A percentile compares a stretch with the other conserved stretches of the same genome.
phyloP scores from a whole-genome alignment of 345 rosid genomes.

The Toxicodendron radicans region DNA sequence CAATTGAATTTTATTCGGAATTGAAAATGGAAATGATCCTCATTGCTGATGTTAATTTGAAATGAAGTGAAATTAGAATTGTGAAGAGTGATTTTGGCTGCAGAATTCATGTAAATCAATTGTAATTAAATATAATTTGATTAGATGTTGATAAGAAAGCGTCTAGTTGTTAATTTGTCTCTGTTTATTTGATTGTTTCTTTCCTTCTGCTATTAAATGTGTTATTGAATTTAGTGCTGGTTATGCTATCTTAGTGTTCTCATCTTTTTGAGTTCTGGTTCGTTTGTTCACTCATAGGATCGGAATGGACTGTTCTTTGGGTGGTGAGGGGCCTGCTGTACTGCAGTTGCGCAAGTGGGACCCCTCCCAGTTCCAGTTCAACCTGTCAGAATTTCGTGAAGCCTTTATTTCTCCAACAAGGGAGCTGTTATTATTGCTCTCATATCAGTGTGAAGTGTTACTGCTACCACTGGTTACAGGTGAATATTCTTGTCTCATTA shows the following conservation, averaged over 20 bases:
- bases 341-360: constrained; percentile 85
- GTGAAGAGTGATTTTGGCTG: neutral
- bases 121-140: neutral
- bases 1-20: neutral
- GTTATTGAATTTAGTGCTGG: constrained; percentile 6
- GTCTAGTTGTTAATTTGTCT: neutral
- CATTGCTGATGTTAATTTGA: neutral
- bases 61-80: neutral
- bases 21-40: neutral
- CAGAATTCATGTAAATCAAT: neutral
- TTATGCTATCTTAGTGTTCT: constrained; percentile 5
- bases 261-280: constrained; percentile 18
- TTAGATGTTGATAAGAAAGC: neutral
- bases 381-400: constrained; percentile 79
- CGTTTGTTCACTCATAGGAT: constrained; percentile 23
- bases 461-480: constrained; percentile 74
- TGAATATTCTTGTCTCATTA: constrained; percentile 26
- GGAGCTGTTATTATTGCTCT: constrained; percentile 61
- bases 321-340: constrained; percentile 50
- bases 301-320: constrained; percentile 55
- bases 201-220: neutral
- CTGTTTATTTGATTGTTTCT: neutral
- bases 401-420: constrained; percentile 91
- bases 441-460: constrained; percentile 66
- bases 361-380: constrained; percentile 50